Percentiles rank a stretch among this genome's conserved stretches.
These are phyloP conservation scores for Botrytis fabae DNA, from an alignment of 2,329 filamentous ascomycete genomes.

Conservation along the genomic window DNA sequence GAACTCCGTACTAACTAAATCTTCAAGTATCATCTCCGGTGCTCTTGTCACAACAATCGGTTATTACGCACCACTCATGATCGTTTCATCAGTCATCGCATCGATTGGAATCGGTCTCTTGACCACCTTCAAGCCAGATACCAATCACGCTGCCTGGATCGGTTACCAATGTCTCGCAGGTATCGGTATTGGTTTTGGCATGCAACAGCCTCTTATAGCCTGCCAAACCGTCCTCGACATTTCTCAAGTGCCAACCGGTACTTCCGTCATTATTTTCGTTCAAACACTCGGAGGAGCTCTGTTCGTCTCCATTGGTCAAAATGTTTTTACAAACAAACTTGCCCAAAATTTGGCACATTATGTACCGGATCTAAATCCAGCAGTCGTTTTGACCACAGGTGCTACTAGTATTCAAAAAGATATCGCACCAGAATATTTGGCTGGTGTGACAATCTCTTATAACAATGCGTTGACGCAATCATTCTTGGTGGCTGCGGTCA, in stretches of 20 bases:
- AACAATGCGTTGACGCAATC: conserved; percentile 54
- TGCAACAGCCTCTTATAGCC: conserved; percentile 59
- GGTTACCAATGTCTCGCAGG: conserved; percentile 58
- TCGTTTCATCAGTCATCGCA: conserved; percentile 49
- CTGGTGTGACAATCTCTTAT: conserved; percentile 59
- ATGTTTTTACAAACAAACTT: conserved; percentile 45
- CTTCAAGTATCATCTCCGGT: conserved; percentile 6
- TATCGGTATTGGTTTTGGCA: conserved; percentile 57
- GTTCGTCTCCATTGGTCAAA: conserved; percentile 58
- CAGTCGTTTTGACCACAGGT: conserved; percentile 49
- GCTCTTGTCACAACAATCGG: conserved; percentile 3
- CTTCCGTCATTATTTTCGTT: conserved; percentile 55
- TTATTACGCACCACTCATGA: conserved; percentile 55
- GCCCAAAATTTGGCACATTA: conserved; percentile 42
- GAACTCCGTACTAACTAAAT: background rate
- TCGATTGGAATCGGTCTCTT: conserved; percentile 50
- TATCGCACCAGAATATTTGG: conserved; percentile 52
- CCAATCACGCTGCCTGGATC: conserved; percentile 52
- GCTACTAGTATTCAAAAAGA: conserved; percentile 60
- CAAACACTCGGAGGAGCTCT: conserved; percentile 61
- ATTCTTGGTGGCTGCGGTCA: conserved; percentile 51
- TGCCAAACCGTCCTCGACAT: conserved; percentile 58
- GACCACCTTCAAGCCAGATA: conserved; percentile 52
- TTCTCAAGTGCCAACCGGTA: conserved; percentile 53
- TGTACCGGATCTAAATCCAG: conserved; percentile 46